These are phyloP conservation scores for Cyamopsis tetragonoloba DNA, from an alignment of 306 rosid species.

Conservation along the genomic window DNA sequence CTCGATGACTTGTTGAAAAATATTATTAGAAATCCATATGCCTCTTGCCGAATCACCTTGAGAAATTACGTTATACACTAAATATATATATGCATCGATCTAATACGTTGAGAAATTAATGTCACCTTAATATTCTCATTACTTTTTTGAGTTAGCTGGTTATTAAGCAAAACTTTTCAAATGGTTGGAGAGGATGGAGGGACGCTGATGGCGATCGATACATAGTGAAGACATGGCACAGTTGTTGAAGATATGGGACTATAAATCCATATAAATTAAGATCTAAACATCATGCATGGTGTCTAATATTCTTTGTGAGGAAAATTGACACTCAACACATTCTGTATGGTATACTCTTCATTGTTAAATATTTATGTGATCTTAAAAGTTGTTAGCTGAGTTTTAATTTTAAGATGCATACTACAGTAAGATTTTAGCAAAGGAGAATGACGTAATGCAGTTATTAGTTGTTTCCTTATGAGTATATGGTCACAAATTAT, in stretches of 20 bases:
- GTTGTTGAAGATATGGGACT: neutral
- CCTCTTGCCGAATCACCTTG: neutral
- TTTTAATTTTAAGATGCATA: too few species aligned
- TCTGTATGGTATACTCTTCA: too few species aligned
- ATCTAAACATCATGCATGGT: too few species aligned
- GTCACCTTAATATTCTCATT: neutral
- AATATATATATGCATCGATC: neutral
- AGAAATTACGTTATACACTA: constrained; percentile 12
- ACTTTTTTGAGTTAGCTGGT: neutral
- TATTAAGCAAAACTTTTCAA: neutral
- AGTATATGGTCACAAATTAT: too few species aligned
- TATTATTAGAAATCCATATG: neutral
- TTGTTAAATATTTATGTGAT: too few species aligned
- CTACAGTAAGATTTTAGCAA: too few species aligned
- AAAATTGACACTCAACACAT: too few species aligned
- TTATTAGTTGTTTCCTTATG: too few species aligned
- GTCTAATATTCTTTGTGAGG: too few species aligned
- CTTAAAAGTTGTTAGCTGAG: too few species aligned
- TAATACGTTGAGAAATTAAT: neutral
- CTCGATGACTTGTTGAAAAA: constrained; percentile 11
- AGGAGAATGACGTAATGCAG: too few species aligned
- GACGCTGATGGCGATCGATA: neutral
- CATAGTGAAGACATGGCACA: neutral
- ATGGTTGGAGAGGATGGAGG: neutral
- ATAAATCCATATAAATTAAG: too few species aligned